Evolutionary conservation across 306 rosid species (phyloP), one percentile per base, ranked within the genome.

Genomic region (Canavalia gladiata): DNA sequence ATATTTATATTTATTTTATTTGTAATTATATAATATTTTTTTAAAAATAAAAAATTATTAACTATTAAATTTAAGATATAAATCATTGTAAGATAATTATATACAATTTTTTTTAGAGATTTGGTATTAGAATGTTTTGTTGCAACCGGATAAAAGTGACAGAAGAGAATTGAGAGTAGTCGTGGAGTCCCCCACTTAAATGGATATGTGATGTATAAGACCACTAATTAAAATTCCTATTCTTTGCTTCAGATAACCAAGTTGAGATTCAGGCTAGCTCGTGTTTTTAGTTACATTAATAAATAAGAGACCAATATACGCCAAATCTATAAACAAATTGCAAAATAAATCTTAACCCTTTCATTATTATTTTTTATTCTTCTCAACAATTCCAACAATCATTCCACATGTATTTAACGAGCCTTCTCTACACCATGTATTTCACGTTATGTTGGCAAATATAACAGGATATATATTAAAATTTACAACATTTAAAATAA

Each of bases 91-190:
- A 77, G 74, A 57, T 59, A 81, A 60, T 81, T 64, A 49, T 74
- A 37, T 39, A 7, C 37, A 50, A 77, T 72, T 25, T 60, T 25
- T 60, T 6, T 68, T 6, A 65, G 34, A 67, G 52, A 76, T 80
- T 74, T 85, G n/a, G 80, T 80, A 83, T 78, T 89, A 88, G 89
- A 89, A 83, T 85, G 84, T 85, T 74, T 81, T 43, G 80, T 56
- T 74, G 80, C 81, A 78, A 60, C 54, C 5, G 2, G 52, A 80
- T 28, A 72, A 82, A 86, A 69, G 42, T 55, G 65, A 58, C 73
- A 59, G 11, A 50, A 58, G 55, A 60, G 49, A 37, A 68, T 47
- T 11, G 58, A 29, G 83, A 66, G 77, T 18, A 29, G 67, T 60
- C 58, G 74, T 60, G 47, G 12, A 60, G 43, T 51, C 78, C 79